A percentile compares a stretch with the other conserved stretches of the same genome.
These are phyloP conservation scores for Cytospora paraplurivora DNA, from an alignment of 2,329 filamentous ascomycete species.

Conservation along the genomic window DNA sequence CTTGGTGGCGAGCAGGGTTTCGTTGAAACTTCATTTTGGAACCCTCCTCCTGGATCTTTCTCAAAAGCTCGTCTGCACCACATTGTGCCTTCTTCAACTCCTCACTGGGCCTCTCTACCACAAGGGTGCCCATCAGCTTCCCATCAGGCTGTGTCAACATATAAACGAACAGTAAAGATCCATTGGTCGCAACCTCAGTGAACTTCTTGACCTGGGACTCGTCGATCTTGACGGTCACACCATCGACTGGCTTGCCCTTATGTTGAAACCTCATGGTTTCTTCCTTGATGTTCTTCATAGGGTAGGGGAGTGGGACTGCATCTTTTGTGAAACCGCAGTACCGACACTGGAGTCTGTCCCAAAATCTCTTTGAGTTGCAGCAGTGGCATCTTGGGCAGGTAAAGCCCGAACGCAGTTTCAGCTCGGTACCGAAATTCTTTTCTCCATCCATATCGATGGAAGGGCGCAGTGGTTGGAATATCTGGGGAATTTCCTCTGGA, in stretches of 20 bases:
- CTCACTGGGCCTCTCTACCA: slow-evolving; percentile 59
- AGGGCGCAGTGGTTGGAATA: slow-evolving; percentile 42
- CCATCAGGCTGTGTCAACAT: slow-evolving; percentile 47
- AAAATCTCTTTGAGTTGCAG: slow-evolving; percentile 62
- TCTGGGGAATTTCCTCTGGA: slow-evolving; percentile 42
- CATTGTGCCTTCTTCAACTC: slow-evolving; percentile 41
- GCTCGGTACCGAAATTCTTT: slow-evolving; percentile 46
- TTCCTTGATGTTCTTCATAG: neutral
- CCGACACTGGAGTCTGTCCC: slow-evolving; percentile 64
- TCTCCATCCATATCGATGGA: slow-evolving; percentile 35
- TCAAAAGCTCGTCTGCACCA: slow-evolving; percentile 65
- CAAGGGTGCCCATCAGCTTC: slow-evolving; percentile 51
- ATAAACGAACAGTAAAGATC: slow-evolving; percentile 38
- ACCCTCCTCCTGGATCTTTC: slow-evolving; percentile 43
- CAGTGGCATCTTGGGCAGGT: slow-evolving; percentile 66
- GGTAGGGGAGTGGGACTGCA: slow-evolving; percentile 2
- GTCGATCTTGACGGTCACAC: neutral
- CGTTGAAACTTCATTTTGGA: slow-evolving; percentile 50
- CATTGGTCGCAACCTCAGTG: slow-evolving; percentile 6
- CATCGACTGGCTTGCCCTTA: neutral
- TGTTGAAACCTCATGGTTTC: neutral
- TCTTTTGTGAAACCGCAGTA: slow-evolving; percentile 51
- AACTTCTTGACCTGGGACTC: slow-evolving; percentile 1
- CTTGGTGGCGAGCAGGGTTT: slow-evolving; percentile 39
- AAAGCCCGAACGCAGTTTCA: slow-evolving; percentile 61